Evolutionary conservation across 441 rosid genomes (phyloP), one percentile per base, ranked within the genome.

Genomic region (Jatropha podagrica): DNA sequence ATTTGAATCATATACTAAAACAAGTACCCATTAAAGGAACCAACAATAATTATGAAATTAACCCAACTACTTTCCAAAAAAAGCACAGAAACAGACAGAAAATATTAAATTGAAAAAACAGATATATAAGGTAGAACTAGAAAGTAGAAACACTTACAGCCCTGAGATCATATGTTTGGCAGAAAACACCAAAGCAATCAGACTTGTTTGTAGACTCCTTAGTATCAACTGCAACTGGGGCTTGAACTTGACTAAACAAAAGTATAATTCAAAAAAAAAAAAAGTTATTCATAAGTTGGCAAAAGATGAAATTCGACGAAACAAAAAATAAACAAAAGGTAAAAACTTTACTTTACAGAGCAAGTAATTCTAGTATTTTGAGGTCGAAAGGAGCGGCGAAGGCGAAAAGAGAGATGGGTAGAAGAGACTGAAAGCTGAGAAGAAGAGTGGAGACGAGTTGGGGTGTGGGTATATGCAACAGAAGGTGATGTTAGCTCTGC

Each of bases 111-210:
- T 44, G 48, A 4, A 6, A 44, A 10, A 44, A 7, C 2, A 44
- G 10, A 7, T 44, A 44, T 44, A 44, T 1, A 44, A 44, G 20
- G n/a, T 1, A 48, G 14, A 9, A 72, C 5, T 7, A 7, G 54
- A 62, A 38, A 27, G 44, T 18, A n/a, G 11, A 26, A 37, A 60
- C 69, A 79, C 78, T 52, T 86, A 93, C 99, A 85, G 98, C 95
- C 74, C 80, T 80, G 70, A 93, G 97, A 80, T 95, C 99, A 79
- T 95, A 95, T 62, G 97, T 93, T 69, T 86, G 93, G 76, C 96
- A 91, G 85, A 95, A 95, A 76, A 95, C 93, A 64, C 99, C 98
- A 75, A 66, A 95, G 84, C 98, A 92, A 7, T 92, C 96, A 23
- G 83, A 74, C 77, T 86, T 90, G 71, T 78, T 74, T 82, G 84